phyloP scores from a whole-genome alignment of 495 filamentous ascomycete species.

The Penicilliopsis zonata region DNA sequence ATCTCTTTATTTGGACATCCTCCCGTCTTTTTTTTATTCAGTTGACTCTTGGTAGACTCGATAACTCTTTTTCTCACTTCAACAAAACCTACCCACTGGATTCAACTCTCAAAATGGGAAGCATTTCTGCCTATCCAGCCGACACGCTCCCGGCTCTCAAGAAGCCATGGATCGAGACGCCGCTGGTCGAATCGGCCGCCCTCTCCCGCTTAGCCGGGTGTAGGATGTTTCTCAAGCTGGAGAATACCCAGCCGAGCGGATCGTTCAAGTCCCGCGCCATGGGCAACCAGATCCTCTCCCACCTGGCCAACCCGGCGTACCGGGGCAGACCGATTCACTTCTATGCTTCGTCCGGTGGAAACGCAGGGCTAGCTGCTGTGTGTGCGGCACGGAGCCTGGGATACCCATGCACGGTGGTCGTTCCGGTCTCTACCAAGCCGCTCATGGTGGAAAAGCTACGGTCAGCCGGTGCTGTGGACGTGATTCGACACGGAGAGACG shows the following conservation, averaged over 20 bases:
- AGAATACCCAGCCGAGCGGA: conserved; percentile 83
- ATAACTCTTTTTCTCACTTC: too few species aligned
- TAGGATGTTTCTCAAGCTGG: conserved; percentile 83
- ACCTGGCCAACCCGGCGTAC: conserved; percentile 33
- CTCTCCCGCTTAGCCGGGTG: conserved; percentile 65
- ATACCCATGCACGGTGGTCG: conserved; percentile 71
- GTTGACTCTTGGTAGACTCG: too few species aligned
- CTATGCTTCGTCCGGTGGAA: conserved; percentile 81
- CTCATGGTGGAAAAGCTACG: conserved; percentile 66
- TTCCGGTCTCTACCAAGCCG: conserved; percentile 53
- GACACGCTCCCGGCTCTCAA: conserved; percentile 14
- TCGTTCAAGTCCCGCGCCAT: conserved; percentile 93
- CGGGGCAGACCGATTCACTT: conserved; percentile 48
- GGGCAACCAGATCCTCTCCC: conserved; percentile 61
- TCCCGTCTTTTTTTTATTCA: too few species aligned
- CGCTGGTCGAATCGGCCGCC: conserved; percentile 52
- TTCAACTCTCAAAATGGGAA: conserved; percentile 20
- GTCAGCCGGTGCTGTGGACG: conserved; percentile 52
- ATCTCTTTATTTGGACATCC: too few species aligned
- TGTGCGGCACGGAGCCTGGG: conserved; percentile 58
- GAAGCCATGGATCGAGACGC: conserved; percentile 60
- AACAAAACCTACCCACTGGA: conserved; percentile 2
- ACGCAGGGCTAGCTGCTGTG: conserved; percentile 85
- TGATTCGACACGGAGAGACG: conserved; percentile 57
- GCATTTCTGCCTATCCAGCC: conserved; percentile 9